These are phyloP conservation scores for Flaveria floridana DNA, from an alignment of 140 eudicot species.

Conservation along the genomic window DNA sequence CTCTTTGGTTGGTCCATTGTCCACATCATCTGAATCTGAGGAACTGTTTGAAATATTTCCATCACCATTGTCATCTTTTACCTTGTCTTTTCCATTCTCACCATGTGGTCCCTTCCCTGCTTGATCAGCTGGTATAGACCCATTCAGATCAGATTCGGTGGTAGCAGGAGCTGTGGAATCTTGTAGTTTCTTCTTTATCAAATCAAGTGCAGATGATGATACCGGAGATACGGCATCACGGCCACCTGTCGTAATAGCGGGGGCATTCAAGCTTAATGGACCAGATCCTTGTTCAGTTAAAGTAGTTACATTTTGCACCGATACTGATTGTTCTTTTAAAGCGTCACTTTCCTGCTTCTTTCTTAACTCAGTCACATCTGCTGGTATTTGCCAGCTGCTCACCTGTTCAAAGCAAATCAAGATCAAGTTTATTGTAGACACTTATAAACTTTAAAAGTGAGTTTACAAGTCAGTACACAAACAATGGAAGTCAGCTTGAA, in stretches of 20 bases:
- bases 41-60: slow-evolving; percentile 72
- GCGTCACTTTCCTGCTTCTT: slow-evolving; percentile 64
- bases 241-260: slow-evolving; percentile 93
- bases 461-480: slow-evolving; percentile 3
- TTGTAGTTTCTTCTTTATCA: slow-evolving; percentile 88
- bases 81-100: slow-evolving; percentile 70
- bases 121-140: slow-evolving; percentile 53
- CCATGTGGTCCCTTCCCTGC: slow-evolving; percentile 51
- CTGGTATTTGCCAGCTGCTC: slow-evolving; percentile 98
- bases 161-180: slow-evolving; percentile 72
- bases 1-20: slow-evolving; percentile 83
- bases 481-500: slow-evolving; percentile 17
- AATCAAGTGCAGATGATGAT: slow-evolving; percentile 84
- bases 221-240: slow-evolving; percentile 77
- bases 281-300: slow-evolving; percentile 56
- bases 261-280: slow-evolving; percentile 65
- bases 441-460: slow-evolving; percentile 10
- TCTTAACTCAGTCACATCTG: slow-evolving; percentile 71
- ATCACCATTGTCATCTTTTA: slow-evolving; percentile 60
- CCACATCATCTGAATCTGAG: slow-evolving; percentile 95
- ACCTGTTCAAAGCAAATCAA: slow-evolving; percentile 42
- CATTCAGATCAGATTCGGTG: slow-evolving; percentile 57
- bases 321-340: slow-evolving; percentile 51
- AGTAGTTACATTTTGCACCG: slow-evolving; percentile 45
- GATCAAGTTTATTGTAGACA: slow-evolving; percentile 11